These are phyloP conservation scores for Colletotrichum sp. DNA, from an alignment of 2,329 filamentous ascomycete species.

Conservation along the genomic window DNA sequence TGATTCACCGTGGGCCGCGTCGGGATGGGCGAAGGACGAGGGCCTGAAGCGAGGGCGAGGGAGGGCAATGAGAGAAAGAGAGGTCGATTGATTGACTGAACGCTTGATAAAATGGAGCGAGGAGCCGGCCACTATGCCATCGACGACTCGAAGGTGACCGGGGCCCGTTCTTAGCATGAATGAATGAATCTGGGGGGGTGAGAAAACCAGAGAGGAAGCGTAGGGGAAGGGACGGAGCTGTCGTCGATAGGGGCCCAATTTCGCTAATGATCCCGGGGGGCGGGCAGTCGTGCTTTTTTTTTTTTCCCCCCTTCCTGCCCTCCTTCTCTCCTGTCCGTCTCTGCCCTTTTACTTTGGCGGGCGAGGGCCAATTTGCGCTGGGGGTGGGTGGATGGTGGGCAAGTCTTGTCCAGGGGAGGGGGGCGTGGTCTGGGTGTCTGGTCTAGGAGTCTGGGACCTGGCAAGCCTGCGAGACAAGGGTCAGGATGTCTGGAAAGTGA, in stretches of 20 bases:
- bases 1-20: conserved; percentile 17
- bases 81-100: conserved; percentile 13
- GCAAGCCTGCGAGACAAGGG: conserved; percentile 10
- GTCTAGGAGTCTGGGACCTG: conserved; percentile 6
- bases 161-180: conserved; percentile 38
- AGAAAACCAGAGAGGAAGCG: conserved; percentile 26
- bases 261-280: conserved; percentile 40
- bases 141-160: conserved; percentile 13
- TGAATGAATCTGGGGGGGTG: conserved; percentile 32
- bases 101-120: conserved; percentile 19
- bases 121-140: conserved; percentile 21
- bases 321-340: background rate
- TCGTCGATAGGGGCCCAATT: conserved; percentile 40
- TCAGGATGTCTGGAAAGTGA: background rate
- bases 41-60: background rate
- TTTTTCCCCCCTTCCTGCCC: background rate
- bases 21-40: conserved; percentile 20
- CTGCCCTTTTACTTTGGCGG: background rate
- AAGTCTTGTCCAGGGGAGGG: background rate
- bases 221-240: conserved; percentile 15
- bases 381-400: background rate
- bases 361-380: conserved; percentile 13
- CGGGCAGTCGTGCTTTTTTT: conserved; percentile 26
- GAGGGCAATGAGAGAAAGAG: background rate
- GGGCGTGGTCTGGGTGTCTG: background rate